Evolutionary conservation across 2,329 filamentous ascomycete genomes (phyloP).

Genomic region (Verticillium albo-atrum): DNA sequence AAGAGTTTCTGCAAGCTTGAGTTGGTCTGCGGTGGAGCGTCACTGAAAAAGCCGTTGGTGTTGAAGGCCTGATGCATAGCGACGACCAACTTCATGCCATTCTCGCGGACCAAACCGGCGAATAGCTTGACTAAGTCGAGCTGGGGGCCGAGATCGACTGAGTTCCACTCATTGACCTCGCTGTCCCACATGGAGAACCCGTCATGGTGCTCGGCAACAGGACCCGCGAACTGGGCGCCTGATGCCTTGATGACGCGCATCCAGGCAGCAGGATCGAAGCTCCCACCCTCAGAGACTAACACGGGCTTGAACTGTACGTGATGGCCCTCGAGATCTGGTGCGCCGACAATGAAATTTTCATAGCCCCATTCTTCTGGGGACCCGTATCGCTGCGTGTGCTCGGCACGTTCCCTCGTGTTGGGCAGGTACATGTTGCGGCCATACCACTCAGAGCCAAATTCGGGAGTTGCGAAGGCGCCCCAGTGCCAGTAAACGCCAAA

Average conservation of each 20-base stretch:
- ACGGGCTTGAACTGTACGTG: constrained; percentile 7
- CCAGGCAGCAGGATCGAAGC: constrained; percentile 9
- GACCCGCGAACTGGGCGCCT: constrained; percentile 9
- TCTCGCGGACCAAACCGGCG: constrained; percentile 5
- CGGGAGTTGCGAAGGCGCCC: constrained; percentile 10
- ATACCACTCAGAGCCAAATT: constrained; percentile 8
- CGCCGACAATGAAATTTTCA: constrained; percentile 10
- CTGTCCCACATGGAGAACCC: constrained; percentile 12
- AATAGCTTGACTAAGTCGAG: constrained; percentile 9
- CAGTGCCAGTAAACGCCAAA: constrained; percentile 14
- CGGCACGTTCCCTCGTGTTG: not conserved
- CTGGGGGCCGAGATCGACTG: constrained; percentile 8
- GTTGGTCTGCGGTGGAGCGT: constrained; percentile 8
- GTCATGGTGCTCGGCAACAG: constrained; percentile 12
- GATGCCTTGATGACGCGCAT: constrained; percentile 8
- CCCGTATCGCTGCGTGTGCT: constrained; percentile 5
- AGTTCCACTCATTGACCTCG: constrained; percentile 12
- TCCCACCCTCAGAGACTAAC: constrained; percentile 6
- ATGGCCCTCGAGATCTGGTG: constrained; percentile 2
- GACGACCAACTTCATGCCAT: constrained; percentile 11
- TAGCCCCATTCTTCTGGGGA: constrained; percentile 7
- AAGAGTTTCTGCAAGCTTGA: constrained; percentile 9
- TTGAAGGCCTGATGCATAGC: constrained; percentile 14
- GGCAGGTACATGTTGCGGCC: constrained; percentile 5
- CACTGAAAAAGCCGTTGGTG: constrained; percentile 12